Percentiles rank a stretch among this genome's conserved stretches.
Evolutionary conservation across 2,329 filamentous ascomycete species (phyloP).

Genomic region (Colletotrichum liaoningense): DNA sequence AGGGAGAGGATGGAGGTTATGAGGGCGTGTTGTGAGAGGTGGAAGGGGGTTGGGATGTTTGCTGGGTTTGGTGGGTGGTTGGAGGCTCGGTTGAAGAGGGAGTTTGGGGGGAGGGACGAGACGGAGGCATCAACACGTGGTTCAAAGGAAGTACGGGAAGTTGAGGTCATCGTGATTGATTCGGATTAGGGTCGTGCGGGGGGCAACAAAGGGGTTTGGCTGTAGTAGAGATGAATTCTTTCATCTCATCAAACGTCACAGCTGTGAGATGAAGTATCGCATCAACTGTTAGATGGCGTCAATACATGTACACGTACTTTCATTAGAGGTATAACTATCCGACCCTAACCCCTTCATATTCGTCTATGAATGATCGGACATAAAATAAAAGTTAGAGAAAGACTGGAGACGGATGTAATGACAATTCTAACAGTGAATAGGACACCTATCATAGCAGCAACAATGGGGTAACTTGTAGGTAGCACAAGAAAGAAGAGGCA

Average conservation of each 20-base stretch:
- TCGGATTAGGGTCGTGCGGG: fast-evolving
- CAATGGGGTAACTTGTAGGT: fast-evolving
- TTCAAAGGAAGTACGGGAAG: background rate
- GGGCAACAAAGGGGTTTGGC: no score
- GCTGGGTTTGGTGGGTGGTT: constrained; percentile 59
- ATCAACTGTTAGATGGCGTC: no score
- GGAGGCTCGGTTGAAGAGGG: constrained; percentile 20
- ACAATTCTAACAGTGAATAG: no score
- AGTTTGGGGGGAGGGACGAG: background rate
- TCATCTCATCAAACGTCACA: no score
- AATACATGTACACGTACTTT: no score
- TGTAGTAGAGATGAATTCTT: no score
- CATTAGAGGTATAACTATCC: no score
- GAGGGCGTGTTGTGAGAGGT: constrained; percentile 52
- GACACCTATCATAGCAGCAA: no score
- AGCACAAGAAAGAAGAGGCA: background rate
- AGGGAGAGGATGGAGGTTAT: constrained; percentile 42
- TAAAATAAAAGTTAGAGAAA: no score
- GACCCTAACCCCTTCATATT: no score
- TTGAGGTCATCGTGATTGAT: background rate
- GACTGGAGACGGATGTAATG: fast-evolving
- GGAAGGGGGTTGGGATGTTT: constrained; percentile 56
- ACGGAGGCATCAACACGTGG: background rate
- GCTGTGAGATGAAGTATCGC: no score
- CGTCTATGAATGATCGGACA: no score